phyloP scores from a whole-genome alignment of 257 asterid genomes.

The Solanum virginianum region DNA sequence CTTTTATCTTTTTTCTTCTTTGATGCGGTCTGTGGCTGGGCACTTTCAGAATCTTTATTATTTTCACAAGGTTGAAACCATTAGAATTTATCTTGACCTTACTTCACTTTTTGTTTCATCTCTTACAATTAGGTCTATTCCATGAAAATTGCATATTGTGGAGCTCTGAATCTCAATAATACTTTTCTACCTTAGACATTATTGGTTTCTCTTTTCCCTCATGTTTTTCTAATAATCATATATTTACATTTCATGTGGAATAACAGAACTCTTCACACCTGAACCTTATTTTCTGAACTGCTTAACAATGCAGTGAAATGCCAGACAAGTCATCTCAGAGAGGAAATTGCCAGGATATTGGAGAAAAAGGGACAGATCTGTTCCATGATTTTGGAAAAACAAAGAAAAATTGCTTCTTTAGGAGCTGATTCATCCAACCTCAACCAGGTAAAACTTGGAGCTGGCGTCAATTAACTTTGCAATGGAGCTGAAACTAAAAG shows the following conservation, averaged over 20 bases:
- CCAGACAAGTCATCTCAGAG: slow-evolving; percentile 39
- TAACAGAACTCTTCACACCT: neutral
- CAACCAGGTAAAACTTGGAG: slow-evolving; percentile 31
- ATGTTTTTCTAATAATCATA: neutral
- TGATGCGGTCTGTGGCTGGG: neutral
- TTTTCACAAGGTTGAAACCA: neutral
- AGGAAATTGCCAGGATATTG: slow-evolving; percentile 35
- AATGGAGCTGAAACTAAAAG: neutral
- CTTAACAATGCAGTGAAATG: slow-evolving; percentile 44
- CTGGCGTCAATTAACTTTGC: neutral
- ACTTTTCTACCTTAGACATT: neutral
- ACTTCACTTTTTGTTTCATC: neutral
- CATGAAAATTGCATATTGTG: neutral
- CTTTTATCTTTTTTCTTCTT: neutral
- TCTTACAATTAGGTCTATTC: neutral
- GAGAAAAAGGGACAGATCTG: slow-evolving; percentile 46
- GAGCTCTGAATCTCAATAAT: neutral
- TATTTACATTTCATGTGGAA: neutral
- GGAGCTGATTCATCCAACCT: slow-evolving; percentile 53
- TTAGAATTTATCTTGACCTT: neutral
- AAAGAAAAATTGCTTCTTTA: slow-evolving; percentile 38
- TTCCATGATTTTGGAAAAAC: slow-evolving; percentile 47
- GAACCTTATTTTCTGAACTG: neutral
- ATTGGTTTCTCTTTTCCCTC: neutral
- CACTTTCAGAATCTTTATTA: neutral